These are phyloP conservation scores for Paspalum notatum DNA, from an alignment of 176 grass and related monocot genomes.

Conservation along the genomic window DNA sequence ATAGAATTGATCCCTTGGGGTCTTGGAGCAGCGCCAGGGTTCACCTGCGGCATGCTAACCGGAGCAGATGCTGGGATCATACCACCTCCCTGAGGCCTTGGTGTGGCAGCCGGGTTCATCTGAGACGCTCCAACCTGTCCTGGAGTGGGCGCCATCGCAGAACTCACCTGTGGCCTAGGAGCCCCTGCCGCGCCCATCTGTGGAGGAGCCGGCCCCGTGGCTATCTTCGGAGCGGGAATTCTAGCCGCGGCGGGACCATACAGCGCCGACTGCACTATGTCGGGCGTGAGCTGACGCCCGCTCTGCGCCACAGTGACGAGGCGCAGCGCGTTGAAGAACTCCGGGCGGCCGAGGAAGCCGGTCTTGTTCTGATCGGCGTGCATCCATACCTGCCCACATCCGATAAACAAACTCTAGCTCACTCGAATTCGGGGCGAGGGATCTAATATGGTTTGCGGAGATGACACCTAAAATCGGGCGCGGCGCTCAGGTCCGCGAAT, in stretches of 20 bases:
- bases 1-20: slow-evolving; percentile 51
- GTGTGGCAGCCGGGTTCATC: slow-evolving; percentile 43
- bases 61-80: slow-evolving; percentile 46
- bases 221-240: slow-evolving; percentile 92
- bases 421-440: slow-evolving; percentile 31
- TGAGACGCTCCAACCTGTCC: slow-evolving; percentile 45
- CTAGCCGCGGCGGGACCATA: slow-evolving; percentile 86
- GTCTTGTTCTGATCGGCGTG: slow-evolving; percentile 92
- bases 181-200: slow-evolving; percentile 46
- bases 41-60: slow-evolving; percentile 45
- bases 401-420: background rate
- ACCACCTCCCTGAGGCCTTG: slow-evolving; percentile 45
- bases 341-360: slow-evolving; percentile 91
- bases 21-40: slow-evolving; percentile 45
- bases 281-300: slow-evolving; percentile 82
- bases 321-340: slow-evolving; percentile 94
- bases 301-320: slow-evolving; percentile 97
- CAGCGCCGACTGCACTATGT: slow-evolving; percentile 90
- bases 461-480: slow-evolving; percentile 31
- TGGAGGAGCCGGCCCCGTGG: slow-evolving; percentile 35
- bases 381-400: slow-evolving; percentile 80
- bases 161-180: slow-evolving; percentile 51
- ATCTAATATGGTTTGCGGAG: slow-evolving; percentile 28
- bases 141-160: slow-evolving; percentile 21
- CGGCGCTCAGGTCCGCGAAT: slow-evolving; percentile 5